These are phyloP conservation scores for Rutstroemia sydowiana DNA, from an alignment of 2,329 filamentous ascomycete species.

Conservation along the genomic window DNA sequence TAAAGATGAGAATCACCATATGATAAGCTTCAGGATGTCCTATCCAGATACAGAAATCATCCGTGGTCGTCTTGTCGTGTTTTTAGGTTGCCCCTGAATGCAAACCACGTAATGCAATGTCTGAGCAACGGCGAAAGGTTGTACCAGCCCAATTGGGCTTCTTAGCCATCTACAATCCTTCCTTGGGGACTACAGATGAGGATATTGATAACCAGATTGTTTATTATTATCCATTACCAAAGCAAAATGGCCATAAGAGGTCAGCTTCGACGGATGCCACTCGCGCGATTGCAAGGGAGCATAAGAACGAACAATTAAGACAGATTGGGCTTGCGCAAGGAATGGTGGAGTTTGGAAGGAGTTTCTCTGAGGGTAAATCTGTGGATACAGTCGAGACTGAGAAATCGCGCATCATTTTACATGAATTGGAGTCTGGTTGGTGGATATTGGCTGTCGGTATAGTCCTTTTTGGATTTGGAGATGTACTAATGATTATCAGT, in stretches of 20 bases:
- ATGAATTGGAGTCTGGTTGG: constrained; percentile 86
- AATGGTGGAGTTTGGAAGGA: constrained; percentile 87
- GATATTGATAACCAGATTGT: constrained; percentile 74
- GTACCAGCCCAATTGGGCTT: constrained; percentile 78
- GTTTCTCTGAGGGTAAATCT: constrained; percentile 69
- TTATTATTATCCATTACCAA: constrained; percentile 57
- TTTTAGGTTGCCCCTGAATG: too few relatives aligned
- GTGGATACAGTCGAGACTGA: constrained; percentile 89
- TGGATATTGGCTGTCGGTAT: constrained; percentile 84
- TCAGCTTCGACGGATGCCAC: constrained; percentile 14
- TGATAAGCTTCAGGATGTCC: too few relatives aligned
- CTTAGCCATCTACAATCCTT: constrained; percentile 91
- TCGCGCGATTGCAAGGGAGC: constrained; percentile 42
- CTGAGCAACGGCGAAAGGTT: constrained; percentile 18
- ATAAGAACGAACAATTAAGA: constrained; percentile 78
- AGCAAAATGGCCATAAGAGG: constrained; percentile 7
- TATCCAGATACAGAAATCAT: too few relatives aligned
- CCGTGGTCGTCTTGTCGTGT: too few relatives aligned
- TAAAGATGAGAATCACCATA: too few relatives aligned
- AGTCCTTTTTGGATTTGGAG: background rate
- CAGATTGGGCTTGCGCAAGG: constrained; percentile 95
- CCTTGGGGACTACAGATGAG: constrained; percentile 55
- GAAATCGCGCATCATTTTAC: constrained; percentile 73
- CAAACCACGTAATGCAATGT: constrained; percentile 30
- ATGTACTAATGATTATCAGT: constrained; percentile 39